A percentile compares a stretch with the other conserved stretches of the same genome.
Evolutionary conservation across 2,329 filamentous ascomycete species (phyloP).

Genomic region (Aspergillus felis): DNA sequence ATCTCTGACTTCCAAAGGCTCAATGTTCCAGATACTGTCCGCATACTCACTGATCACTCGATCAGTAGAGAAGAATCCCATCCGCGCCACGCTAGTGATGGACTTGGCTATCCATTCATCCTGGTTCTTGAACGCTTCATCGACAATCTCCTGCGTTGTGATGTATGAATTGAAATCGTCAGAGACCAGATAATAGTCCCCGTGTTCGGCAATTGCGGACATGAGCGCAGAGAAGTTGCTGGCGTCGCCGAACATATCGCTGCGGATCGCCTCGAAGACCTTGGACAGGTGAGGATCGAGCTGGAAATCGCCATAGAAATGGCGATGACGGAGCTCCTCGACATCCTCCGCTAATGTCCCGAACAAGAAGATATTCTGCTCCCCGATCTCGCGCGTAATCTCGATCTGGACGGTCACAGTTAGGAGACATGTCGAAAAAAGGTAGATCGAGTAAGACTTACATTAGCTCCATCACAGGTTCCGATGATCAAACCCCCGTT

Average conservation of each 20-base stretch:
- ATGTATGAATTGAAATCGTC: slow-evolving; percentile 97
- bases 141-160: slow-evolving; percentile 84
- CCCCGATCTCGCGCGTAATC: slow-evolving; percentile 94
- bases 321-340: slow-evolving; percentile 86
- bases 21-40: slow-evolving; percentile 94
- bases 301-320: slow-evolving; percentile 76
- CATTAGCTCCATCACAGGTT: slow-evolving; percentile 95
- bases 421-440: background rate
- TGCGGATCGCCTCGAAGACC: slow-evolving; percentile 81
- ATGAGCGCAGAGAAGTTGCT: slow-evolving; percentile 78
- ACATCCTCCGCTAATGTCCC: slow-evolving; percentile 95
- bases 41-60: slow-evolving; percentile 97
- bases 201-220: slow-evolving; percentile 81
- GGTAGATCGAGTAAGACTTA: slow-evolving; percentile 46
- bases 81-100: slow-evolving; percentile 81
- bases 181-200: slow-evolving; percentile 95
- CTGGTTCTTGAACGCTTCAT: slow-evolving; percentile 86
- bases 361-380: slow-evolving; percentile 98
- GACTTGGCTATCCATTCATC: slow-evolving; percentile 90
- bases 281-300: slow-evolving; percentile 72
- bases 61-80: slow-evolving; percentile 97
- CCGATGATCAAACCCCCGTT: slow-evolving; percentile 97
- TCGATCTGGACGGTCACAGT: slow-evolving; percentile 63
- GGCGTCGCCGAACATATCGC: slow-evolving; percentile 74
- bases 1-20: slow-evolving; percentile 61